Evolutionary conservation across 805 yeast species (phyloP), one percentile per base, ranked within the genome.

Genomic region (Teunomyces pallodes): DNA sequence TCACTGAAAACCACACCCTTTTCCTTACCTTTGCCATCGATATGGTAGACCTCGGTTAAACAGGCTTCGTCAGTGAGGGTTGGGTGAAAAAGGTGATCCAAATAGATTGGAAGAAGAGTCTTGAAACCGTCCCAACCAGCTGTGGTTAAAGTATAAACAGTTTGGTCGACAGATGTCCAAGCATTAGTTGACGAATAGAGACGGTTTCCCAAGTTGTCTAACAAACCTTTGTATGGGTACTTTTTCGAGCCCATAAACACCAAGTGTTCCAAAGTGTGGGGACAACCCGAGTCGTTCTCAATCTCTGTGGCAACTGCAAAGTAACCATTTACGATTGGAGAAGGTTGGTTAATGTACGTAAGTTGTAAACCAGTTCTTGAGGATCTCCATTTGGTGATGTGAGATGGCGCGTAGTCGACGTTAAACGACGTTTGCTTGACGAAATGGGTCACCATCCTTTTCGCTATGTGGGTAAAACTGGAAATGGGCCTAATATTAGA

Each of bases 121-220:
- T 80, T 81, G 68, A 94, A 94, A 1, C 97, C 98, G 48, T 88
- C 89, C 96, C 97, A 91, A 8, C 98, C 98, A 0, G 98, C 98
- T 33, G 96, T 83, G 7, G 86, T 79, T 47, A 94, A 73, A 2
- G 97, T 90, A 58, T 94, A 94, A 1, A 90, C 97, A 0, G 99
- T 94, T 62, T 89, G 96, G 67, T 94, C 98, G 4, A 94, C 89
- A 0, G 86, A 90, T 0, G 99, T 94, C 97, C 97, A 91, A 0
- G 99, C 99, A 61, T 94, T 94, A 0, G 98, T 94, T 4, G 82
- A 76, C 1, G 96, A 86, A 66, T 85, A 87, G 52, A 90, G 84
- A 48, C 87, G 69, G 60, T 90, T 89, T 5, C 97, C 96, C 45
- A 91, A 76, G 9, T 84, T 84, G 61, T 94, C 99, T 42, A 94